Evolutionary conservation across 73 alveolate species (phyloP).

Genomic region (Paraurostyla sp.): DNA sequence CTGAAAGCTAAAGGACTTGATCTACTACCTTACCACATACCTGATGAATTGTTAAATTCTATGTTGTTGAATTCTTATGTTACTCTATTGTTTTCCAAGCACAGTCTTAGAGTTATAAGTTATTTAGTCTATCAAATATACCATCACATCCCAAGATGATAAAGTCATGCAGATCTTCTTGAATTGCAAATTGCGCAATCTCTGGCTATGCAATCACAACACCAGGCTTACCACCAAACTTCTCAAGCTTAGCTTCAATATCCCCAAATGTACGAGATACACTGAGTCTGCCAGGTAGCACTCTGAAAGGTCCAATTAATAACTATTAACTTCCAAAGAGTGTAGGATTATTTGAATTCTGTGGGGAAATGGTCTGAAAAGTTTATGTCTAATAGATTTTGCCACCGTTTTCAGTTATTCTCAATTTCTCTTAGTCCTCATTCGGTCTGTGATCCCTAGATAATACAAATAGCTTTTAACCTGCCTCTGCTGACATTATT

Average conservation of each 20-base stretch:
- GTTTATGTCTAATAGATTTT: constrained; percentile 58
- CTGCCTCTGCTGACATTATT: constrained; percentile 47
- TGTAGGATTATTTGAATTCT: constrained; percentile 54
- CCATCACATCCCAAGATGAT: constrained; percentile 80
- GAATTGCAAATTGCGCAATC: constrained; percentile 73
- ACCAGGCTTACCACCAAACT: constrained; percentile 85
- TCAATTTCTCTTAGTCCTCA: constrained; percentile 58
- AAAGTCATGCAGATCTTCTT: constrained; percentile 76
- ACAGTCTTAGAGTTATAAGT: constrained; percentile 56
- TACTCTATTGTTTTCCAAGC: constrained; percentile 58
- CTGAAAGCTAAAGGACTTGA: constrained; percentile 27
- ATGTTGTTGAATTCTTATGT: constrained; percentile 16
- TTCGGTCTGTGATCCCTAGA: constrained; percentile 74
- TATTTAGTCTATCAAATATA: constrained; percentile 66
- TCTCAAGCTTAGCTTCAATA: constrained; percentile 81
- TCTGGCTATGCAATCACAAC: constrained; percentile 85
- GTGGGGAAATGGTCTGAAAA: constrained; percentile 7
- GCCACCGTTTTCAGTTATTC: constrained; percentile 71
- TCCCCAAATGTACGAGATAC: constrained; percentile 90
- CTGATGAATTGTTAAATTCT: constrained; percentile 65
- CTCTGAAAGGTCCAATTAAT: constrained; percentile 83
- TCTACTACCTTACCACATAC: constrained; percentile 86
- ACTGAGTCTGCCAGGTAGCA: constrained; percentile 82
- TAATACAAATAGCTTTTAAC: constrained; percentile 42
- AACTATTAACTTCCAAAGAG: constrained; percentile 33